A percentile compares a stretch with the other conserved stretches of the same genome.
Evolutionary conservation across 345 rosid genomes (phyloP).

Genomic region (Acer saccharum): DNA sequence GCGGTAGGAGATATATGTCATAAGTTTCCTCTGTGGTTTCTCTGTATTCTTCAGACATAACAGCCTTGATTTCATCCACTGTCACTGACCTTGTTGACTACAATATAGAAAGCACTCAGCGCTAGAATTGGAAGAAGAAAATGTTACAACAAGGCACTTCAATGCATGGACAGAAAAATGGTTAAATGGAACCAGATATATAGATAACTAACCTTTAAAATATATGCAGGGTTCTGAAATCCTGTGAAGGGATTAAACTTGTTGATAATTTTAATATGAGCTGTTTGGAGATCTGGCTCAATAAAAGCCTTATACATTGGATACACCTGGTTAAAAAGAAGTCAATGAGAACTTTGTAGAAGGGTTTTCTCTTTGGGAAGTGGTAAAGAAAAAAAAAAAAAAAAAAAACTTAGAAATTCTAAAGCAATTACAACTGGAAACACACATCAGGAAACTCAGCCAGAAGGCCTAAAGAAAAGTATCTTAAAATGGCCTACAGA

Average conservation of each 20-base stretch:
- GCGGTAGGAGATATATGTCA: conserved; percentile 97
- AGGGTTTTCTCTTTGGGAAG: not conserved
- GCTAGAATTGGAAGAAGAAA: conserved; percentile 17
- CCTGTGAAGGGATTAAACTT: conserved; percentile 98
- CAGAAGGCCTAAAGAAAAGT: conserved; percentile 13
- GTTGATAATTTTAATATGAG: conserved; percentile 91
- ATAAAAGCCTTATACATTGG: conserved; percentile 99
- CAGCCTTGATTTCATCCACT: conserved; percentile 76
- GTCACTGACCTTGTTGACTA: conserved; percentile 78
- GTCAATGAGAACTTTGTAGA: conserved; percentile 7
- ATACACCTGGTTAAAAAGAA: conserved; percentile 63
- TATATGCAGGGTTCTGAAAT: conserved; percentile 96
- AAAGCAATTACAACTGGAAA: not conserved
- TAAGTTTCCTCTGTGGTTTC: conserved; percentile 93
- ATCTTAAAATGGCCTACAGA: conserved; percentile 10
- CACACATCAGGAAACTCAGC: conserved; percentile 19
- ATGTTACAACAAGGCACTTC: not conserved
- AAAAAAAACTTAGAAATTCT: not conserved
- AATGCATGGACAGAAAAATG: not conserved
- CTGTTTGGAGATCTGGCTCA: conserved; percentile 97
- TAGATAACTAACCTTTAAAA: conserved; percentile 63
- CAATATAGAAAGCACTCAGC: conserved; percentile 33
- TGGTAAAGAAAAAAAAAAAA: not conserved
- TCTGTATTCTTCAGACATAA: conserved; percentile 50
- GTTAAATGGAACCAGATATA: not conserved